Conservation (phyloP, 495 filamentous ascomycete species). For the Trichoderma gamsii region DNA sequence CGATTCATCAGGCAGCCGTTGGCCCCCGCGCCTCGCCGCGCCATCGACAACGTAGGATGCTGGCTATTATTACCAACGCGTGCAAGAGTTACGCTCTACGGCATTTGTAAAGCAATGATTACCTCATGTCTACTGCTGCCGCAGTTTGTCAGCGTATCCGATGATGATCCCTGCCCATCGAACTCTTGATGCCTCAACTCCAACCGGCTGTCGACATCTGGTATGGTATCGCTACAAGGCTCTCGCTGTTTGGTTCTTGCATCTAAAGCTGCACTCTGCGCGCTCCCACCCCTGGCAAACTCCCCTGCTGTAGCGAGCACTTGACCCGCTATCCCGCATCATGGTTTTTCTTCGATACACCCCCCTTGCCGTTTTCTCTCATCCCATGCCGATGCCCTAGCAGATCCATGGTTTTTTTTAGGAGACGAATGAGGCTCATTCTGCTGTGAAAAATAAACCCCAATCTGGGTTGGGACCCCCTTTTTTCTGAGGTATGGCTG, state of each 20-base stretch:
- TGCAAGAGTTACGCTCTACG: background rate
- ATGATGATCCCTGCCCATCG: no score
- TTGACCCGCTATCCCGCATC: conserved; percentile 10
- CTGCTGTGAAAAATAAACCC: background rate
- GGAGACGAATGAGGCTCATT: conserved; percentile 5
- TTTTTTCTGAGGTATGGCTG: background rate
- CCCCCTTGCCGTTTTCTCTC: background rate
- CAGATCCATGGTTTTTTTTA: conserved; percentile 9
- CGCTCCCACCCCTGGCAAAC: background rate
- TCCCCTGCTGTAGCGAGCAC: background rate
- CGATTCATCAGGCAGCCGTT: background rate
- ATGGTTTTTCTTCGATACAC: conserved; percentile 10
- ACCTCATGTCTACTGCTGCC: background rate
- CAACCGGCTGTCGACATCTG: no score
- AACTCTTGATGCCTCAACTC: no score
- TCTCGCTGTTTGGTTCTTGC: background rate
- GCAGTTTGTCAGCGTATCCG: background rate
- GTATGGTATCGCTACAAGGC: background rate
- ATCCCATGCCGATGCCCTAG: conserved; percentile 2
- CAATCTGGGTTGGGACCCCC: background rate
- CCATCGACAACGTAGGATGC: background rate
- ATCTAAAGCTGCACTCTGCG: background rate
- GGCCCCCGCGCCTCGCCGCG: background rate
- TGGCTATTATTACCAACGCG: background rate
- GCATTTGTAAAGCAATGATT: background rate